Evolutionary conservation across 495 filamentous ascomycete species (phyloP), one percentile per base, ranked within the genome.

Genomic region (Cladorrhinum samala): DNA sequence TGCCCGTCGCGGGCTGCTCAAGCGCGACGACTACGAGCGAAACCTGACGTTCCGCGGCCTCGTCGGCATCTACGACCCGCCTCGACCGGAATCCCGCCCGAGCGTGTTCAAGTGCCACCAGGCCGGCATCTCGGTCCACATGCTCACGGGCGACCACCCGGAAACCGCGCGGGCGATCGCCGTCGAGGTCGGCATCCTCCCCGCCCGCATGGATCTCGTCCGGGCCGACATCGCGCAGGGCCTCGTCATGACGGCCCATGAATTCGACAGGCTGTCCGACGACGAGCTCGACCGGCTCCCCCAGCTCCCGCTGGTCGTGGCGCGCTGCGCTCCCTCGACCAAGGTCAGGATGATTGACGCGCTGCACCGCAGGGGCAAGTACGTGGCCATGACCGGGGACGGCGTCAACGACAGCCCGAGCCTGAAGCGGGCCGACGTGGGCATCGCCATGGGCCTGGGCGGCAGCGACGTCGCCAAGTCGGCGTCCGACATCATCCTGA

Each of bases 381-480:
- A 74, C 51, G 77, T 75, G 59, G 78, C 77, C 36, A 84, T 84
- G 79, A 84, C 79, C 2, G 81, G 88, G 7, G 89, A 94, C 60
- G 88, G 89, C 13, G 89, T 94, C 30, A 94, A 94, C 57, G 88
- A 94, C 56, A 84, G 85, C 0, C 89, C 89, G 0, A 85, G 85
- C 2, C 70, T 94, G 7, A 83, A 83, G 36, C 75, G 81, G 41
- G 86, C 89, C 1, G 88, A 93, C 58, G 86, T 91, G 1, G 88
- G 88, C 16, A 93, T 93, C 50, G 88, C 87, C 20, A 91, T 92
- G 87, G 88, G 87, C 8, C 77, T 85, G 49, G 77, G 84, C 46
- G 91, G 90, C 3, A 89, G 85, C 17, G 91, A 95, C 58, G 90
- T 95, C 1, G 91, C 90, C 16, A 94, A 91, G 61, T 86, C 86